Evolutionary conservation across 1,284 basidiomycete species (phyloP).

Genomic region (Trichosporon asahii): DNA sequence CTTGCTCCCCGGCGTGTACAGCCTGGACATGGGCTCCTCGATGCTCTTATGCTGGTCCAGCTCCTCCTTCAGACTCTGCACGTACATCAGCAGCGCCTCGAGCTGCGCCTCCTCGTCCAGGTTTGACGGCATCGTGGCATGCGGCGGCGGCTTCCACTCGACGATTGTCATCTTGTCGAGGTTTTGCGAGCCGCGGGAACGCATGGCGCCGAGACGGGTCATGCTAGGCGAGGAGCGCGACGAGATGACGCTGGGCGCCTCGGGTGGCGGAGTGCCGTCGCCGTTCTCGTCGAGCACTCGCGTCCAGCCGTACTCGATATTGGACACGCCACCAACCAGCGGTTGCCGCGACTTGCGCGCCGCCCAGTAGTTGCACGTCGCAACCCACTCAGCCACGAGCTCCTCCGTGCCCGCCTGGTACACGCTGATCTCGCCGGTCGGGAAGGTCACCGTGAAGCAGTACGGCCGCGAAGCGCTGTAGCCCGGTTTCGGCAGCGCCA

Average conservation of each 20-base stretch:
- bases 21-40: conserved; percentile 71
- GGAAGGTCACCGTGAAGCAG: conserved; percentile 90
- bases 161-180: conserved; percentile 73
- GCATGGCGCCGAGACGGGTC: conserved; percentile 19
- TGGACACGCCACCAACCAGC: conserved; percentile 87
- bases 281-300: conserved; percentile 46
- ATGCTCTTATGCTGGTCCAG: conserved; percentile 78
- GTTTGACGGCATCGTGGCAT: conserved; percentile 75
- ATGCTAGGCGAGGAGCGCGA: conserved; percentile 42
- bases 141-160: conserved; percentile 89
- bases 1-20: conserved; percentile 75
- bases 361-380: conserved; percentile 98
- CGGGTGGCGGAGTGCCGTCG: neutral
- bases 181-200: conserved; percentile 1
- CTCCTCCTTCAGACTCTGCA: conserved; percentile 70
- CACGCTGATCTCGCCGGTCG: conserved; percentile 85
- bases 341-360: conserved; percentile 90
- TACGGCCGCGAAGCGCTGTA: conserved; percentile 85
- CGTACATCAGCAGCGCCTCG: conserved; percentile 77
- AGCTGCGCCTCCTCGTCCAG: conserved; percentile 89
- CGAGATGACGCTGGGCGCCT: conserved; percentile 12
- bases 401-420: conserved; percentile 98
- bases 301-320: conserved; percentile 99
- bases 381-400: conserved; percentile 95
- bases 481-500: conserved; percentile 80